Base-by-base conservation (phyloP, 192 early-diverging fungal species). In the Gamsiella multidivaricata region DNA sequence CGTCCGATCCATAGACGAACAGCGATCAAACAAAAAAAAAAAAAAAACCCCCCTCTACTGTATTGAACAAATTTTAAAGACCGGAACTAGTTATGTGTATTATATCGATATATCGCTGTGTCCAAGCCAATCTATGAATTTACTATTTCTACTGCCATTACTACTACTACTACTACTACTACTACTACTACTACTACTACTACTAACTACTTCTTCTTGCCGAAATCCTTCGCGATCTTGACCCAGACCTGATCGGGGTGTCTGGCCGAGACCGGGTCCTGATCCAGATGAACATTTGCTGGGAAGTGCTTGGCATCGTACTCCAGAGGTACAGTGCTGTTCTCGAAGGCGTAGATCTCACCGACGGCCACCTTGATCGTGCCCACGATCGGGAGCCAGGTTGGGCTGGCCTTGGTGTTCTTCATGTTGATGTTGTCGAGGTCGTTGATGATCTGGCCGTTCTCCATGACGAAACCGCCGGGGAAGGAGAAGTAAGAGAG, bases 401-500 rank as follows among this genome's bases (percentile, higher is more conserved):
- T n/a, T 1, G 73, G 73, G 0, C 41, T 50, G n/a, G 36, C 37
- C 56, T 64, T 73, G 45, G 42, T 41, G 26, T 33, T 32, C 59
- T 63, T 56, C 39, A 56, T 52, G 17, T 45, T 18, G 37, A 76
- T 45, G 18, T 41, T 8, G 2, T 52, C 14, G 1, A 76, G 8
- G 17, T 76, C 64, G 5, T 1, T 1, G 6, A 76, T 28, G 8
- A 76, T 45, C 12, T 15, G 53, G 3, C 9, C 32, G 18, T 62
- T 45, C n/a, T 67, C 41, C 25, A 49, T 23, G 25, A 76, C 58
- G 20, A 76, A 76, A 7, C 80, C 80, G 36, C 80, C 70, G 18
- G 66, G 53, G 67, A 81, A 81, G 4, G 80, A 59, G 39, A 68
- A 69, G 28, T 74, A 69, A 9, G 80, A 81, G 28, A 74, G 67